phyloP scores from a whole-genome alignment of 345 rosid genomes.

The Salix koriyanagi region DNA sequence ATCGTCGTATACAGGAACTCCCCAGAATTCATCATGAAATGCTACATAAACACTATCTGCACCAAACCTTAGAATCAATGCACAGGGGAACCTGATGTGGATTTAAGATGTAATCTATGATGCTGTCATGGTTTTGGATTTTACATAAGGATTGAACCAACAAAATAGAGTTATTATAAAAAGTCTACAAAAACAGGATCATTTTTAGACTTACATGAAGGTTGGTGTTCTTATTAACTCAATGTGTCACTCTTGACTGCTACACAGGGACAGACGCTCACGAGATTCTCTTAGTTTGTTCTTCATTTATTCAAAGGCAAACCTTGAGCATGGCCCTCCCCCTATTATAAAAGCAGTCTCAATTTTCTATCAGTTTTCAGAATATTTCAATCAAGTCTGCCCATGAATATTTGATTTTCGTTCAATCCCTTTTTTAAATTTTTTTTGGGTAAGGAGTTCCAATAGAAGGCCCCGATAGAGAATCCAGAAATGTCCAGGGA shows the following conservation, averaged over 20 bases:
- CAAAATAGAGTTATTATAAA: not conserved
- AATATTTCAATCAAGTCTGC: no score
- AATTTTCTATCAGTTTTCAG: no score
- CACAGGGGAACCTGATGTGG: not conserved
- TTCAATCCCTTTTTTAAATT: no score
- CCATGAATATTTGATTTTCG: no score
- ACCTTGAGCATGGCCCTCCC: no score
- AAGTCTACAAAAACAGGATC: no score
- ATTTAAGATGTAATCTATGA: not conserved
- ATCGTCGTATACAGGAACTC: conserved; percentile 91
- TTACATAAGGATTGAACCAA: not conserved
- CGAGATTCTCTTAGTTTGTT: not conserved
- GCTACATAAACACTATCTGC: conserved; percentile 76
- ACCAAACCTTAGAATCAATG: conserved; percentile 10
- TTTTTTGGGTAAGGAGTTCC: no score
- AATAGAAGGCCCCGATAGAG: no score
- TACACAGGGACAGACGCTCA: not conserved
- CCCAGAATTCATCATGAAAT: conserved; percentile 97
- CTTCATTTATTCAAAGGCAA: not conserved
- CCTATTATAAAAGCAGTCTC: no score
- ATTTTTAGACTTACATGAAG: no score
- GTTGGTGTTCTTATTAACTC: not conserved
- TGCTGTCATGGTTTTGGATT: not conserved
- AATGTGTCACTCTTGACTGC: not conserved
- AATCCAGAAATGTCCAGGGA: no score